A percentile compares a stretch with the other conserved stretches of the same genome.
phyloP scores from a whole-genome alignment of 345 rosid genomes.

The Corchorus capsularis region DNA sequence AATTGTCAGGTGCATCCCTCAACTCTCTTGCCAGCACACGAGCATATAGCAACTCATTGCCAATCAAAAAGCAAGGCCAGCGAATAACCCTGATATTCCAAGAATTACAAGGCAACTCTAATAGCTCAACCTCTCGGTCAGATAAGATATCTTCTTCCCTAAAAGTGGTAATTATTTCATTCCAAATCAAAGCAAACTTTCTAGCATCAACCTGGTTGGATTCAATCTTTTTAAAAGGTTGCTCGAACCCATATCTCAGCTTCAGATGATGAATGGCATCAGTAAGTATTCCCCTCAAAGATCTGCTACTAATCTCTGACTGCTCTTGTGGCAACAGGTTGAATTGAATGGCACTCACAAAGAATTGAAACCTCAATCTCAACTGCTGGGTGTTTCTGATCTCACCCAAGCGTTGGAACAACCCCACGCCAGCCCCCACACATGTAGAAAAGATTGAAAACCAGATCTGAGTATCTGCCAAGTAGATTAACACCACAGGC shows the following conservation, averaged over 20 bases:
- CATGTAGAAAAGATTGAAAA: conserved; percentile 80
- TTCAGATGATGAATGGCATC: conserved; percentile 80
- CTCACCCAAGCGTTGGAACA: conserved; percentile 90
- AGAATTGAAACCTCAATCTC: conserved; percentile 89
- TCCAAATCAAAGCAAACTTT: conserved; percentile 93
- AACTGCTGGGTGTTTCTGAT: conserved; percentile 80
- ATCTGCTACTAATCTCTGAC: conserved; percentile 61
- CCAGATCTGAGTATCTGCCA: conserved; percentile 95
- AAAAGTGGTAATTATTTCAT: conserved; percentile 76
- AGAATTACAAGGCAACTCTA: conserved; percentile 82
- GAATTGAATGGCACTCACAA: conserved; percentile 90
- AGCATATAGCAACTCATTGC: conserved; percentile 90
- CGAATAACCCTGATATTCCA: conserved; percentile 87
- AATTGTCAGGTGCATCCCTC: conserved; percentile 78
- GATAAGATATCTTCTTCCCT: conserved; percentile 98
- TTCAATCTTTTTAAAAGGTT: conserved; percentile 82
- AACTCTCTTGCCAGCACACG: conserved; percentile 83
- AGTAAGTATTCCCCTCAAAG: conserved; percentile 63
- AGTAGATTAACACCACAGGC: conserved; percentile 78
- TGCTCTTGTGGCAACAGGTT: conserved; percentile 95
- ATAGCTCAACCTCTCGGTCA: conserved; percentile 79
- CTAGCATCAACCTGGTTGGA: conserved; percentile 89
- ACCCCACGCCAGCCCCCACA: conserved; percentile 81
- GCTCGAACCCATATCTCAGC: conserved; percentile 84
- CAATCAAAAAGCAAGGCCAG: conserved; percentile 91